Percentiles rank a stretch among this genome's conserved stretches.
These are phyloP conservation scores for Capillidium heterosporum DNA, from an alignment of 371 early-diverging fungal species.

Conservation along the genomic window DNA sequence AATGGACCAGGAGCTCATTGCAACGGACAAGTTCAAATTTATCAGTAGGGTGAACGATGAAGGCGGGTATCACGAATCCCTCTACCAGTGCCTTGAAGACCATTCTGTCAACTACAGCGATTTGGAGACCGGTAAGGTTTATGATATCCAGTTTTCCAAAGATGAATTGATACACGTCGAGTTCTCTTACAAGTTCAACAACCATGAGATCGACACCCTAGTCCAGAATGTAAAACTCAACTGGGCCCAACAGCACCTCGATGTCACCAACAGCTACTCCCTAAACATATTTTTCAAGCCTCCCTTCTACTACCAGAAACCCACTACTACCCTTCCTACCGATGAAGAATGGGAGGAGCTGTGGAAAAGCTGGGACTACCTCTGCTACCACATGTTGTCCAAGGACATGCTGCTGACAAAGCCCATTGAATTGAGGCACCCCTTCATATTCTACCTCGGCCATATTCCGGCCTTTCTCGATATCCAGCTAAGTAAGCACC, in stretches of 20 bases:
- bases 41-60: constrained; percentile 47
- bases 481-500: constrained; percentile 46
- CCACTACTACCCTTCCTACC: constrained; percentile 9
- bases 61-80: constrained; percentile 65
- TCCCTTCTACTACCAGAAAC: constrained; percentile 28
- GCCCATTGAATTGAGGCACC: constrained; percentile 75
- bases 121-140: constrained; percentile 10
- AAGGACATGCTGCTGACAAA: constrained; percentile 30
- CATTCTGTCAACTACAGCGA: constrained; percentile 22
- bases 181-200: constrained; percentile 67
- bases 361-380: constrained; percentile 65
- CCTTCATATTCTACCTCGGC: constrained; percentile 79
- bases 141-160: constrained; percentile 22
- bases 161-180: constrained; percentile 79
- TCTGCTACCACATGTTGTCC: constrained; percentile 38
- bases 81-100: constrained; percentile 34
- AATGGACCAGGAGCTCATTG: constrained; percentile 31
- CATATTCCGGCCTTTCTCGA: constrained; percentile 79
- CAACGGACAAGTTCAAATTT: constrained; percentile 41
- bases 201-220: constrained; percentile 31
- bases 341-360: constrained; percentile 50
- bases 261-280: constrained; percentile 35
- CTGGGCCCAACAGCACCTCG: constrained; percentile 36
- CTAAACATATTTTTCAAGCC: constrained; percentile 56
- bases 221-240: constrained; percentile 30